phyloP scores from a whole-genome alignment of 345 rosid species.

The Linum tenue region DNA sequence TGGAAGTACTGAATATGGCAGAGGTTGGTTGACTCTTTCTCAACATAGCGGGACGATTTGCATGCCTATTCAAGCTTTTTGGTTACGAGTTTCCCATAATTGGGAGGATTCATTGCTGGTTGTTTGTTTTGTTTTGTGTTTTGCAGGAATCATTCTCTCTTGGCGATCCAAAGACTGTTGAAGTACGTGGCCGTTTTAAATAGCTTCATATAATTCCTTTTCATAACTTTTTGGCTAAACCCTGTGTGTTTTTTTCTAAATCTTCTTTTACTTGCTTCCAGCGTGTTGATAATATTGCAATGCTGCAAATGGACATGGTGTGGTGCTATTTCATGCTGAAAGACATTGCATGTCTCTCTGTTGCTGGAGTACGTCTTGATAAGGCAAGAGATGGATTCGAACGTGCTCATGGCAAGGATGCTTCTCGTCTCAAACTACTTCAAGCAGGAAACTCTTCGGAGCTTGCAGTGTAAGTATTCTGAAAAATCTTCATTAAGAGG shows the following conservation, averaged over 20 bases:
- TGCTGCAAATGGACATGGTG: constrained; percentile 92
- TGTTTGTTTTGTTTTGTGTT: background rate
- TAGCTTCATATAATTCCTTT: background rate
- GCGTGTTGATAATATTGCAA: constrained; percentile 82
- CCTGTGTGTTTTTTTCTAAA: background rate
- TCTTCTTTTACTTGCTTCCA: constrained; percentile 25
- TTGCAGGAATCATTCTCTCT: constrained; percentile 82
- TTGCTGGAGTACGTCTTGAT: constrained; percentile 71
- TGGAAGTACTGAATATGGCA: constrained; percentile 86
- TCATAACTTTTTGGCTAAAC: background rate
- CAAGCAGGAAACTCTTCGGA: constrained; percentile 71
- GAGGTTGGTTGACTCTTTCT: constrained; percentile 43
- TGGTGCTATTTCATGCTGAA: constrained; percentile 95
- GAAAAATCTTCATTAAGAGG: background rate
- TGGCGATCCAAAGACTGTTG: constrained; percentile 67
- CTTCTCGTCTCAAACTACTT: constrained; percentile 73
- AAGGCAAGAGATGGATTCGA: constrained; percentile 88
- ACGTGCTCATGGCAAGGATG: constrained; percentile 85
- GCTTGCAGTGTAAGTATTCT: constrained; percentile 59
- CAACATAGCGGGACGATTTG: background rate
- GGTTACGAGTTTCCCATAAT: background rate
- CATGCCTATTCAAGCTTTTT: too few relatives aligned
- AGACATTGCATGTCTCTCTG: constrained; percentile 77
- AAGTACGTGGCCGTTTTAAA: constrained; percentile 34
- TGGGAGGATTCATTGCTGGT: constrained; percentile 5